Conservation (phyloP, 352 stramenopile species). For the Globisporangium mamillatum region DNA sequence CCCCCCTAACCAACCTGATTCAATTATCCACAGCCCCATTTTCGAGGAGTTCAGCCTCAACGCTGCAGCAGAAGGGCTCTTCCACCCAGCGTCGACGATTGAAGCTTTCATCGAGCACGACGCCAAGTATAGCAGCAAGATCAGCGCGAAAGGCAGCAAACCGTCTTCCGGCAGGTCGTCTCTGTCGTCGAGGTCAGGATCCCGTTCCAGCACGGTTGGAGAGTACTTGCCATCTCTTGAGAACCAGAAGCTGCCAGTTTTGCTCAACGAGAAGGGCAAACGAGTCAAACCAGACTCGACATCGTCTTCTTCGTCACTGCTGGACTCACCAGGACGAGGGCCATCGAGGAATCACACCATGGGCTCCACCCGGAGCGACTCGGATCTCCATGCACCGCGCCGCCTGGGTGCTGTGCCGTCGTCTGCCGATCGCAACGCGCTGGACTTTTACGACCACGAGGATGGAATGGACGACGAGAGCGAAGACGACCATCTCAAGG, state of each 20-base stretch:
- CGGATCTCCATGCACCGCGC: slow-evolving; percentile 54
- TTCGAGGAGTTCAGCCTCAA: slow-evolving; percentile 61
- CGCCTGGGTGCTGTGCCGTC: slow-evolving; percentile 42
- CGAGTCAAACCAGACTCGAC: slow-evolving; percentile 24
- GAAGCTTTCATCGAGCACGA: slow-evolving; percentile 79
- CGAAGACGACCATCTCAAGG: slow-evolving; percentile 13
- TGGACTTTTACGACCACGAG: slow-evolving; percentile 54
- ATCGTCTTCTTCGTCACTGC: slow-evolving; percentile 15
- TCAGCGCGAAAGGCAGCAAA: slow-evolving; percentile 8
- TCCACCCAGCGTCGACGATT: slow-evolving; percentile 72
- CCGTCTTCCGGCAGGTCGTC: slow-evolving; percentile 19
- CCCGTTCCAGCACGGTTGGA: slow-evolving; percentile 17
- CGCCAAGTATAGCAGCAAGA: slow-evolving; percentile 41
- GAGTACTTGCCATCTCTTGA: slow-evolving; percentile 38
- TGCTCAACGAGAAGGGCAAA: slow-evolving; percentile 28
- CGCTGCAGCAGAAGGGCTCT: slow-evolving; percentile 66
- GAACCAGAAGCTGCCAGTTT: slow-evolving; percentile 28
- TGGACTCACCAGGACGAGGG: slow-evolving; percentile 5
- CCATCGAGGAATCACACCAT: slow-evolving; percentile 8
- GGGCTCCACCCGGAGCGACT: slow-evolving; percentile 51
- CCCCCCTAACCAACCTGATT: not conserved
- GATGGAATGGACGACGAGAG: slow-evolving; percentile 24
- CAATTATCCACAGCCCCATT: slow-evolving; percentile 29
- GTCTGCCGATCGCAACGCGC: slow-evolving; percentile 44
- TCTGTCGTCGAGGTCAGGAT: slow-evolving; percentile 17